Conservation (phyloP, 2,329 filamentous ascomycete genomes). For the Scleromitrula shiraiana region DNA sequence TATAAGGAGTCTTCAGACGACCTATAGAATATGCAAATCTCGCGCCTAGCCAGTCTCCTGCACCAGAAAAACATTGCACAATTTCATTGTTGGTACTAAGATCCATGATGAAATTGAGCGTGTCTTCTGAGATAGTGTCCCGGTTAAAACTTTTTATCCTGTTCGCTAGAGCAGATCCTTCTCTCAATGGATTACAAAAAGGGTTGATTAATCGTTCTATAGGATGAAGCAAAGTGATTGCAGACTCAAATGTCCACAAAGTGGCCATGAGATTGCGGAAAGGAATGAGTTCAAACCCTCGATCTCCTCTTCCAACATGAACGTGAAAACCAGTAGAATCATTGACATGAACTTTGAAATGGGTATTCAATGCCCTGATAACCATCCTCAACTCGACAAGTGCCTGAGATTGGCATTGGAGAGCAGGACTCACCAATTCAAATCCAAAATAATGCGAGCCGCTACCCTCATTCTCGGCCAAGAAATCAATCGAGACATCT, state of each 20-base stretch:
- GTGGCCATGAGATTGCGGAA: conserved; percentile 26
- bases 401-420: too few relatives aligned
- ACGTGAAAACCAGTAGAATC: conserved; percentile 24
- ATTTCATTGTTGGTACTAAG: neutral
- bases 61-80: neutral
- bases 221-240: conserved; percentile 22
- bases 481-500: too few relatives aligned
- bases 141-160: too few relatives aligned
- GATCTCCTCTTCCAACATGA: conserved; percentile 26
- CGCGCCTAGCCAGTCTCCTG: accelerated
- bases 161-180: neutral
- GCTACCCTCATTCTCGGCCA: too few relatives aligned
- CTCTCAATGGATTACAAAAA: neutral
- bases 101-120: neutral
- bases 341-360: too few relatives aligned
- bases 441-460: too few relatives aligned
- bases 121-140: neutral
- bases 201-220: neutral
- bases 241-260: conserved; percentile 23
- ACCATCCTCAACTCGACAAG: too few relatives aligned
- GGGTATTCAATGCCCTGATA: too few relatives aligned
- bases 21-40: neutral
- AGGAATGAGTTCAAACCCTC: conserved; percentile 16
- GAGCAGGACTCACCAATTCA: too few relatives aligned
- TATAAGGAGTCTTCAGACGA: neutral